Conservation (phyloP, 1,284 basidiomycete species). For the Porogramme epimiltina region DNA sequence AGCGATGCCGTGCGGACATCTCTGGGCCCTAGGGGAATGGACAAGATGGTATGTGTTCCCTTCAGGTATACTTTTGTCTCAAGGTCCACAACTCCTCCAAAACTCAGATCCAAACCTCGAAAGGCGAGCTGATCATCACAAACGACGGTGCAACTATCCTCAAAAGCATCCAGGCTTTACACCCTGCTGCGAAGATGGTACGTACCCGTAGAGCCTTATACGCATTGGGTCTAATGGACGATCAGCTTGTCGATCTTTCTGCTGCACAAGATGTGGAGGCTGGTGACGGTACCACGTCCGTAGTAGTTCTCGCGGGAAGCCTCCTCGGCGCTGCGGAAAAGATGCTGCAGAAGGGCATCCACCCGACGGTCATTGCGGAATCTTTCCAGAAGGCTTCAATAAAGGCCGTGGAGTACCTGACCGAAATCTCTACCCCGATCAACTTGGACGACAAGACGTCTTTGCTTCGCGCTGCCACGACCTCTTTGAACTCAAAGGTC, state of each 20-base stretch:
- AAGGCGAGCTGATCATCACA: conserved; percentile 97
- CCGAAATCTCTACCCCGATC: conserved; percentile 91
- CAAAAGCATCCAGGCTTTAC: conserved; percentile 95
- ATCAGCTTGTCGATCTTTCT: conserved; percentile 93
- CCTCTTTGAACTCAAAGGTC: conserved; percentile 96
- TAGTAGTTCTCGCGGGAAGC: conserved; percentile 95
- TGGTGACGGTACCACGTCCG: conserved; percentile 98
- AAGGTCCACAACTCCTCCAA: conserved; percentile 7
- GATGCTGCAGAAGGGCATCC: conserved; percentile 95
- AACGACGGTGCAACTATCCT: conserved; percentile 99
- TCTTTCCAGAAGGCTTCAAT: conserved; percentile 91
- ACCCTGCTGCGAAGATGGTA: conserved; percentile 98
- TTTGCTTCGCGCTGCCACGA: conserved; percentile 91
- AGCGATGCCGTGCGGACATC: conserved; percentile 98
- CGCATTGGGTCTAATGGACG: not conserved
- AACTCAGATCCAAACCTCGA: conserved; percentile 91
- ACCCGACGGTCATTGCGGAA: conserved; percentile 97
- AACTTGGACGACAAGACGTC: conserved; percentile 89
- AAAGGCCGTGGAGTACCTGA: conserved; percentile 94
- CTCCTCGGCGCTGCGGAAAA: conserved; percentile 95
- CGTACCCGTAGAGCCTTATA: conserved; percentile 11
- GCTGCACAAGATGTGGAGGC: conserved; percentile 99
- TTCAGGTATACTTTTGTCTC: not conserved
- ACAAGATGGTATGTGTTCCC: conserved; percentile 86
- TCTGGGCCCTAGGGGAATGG: conserved; percentile 97